Base-by-base conservation (phyloP, 208 protist species). In the Leishmania gerbilli region DNA sequence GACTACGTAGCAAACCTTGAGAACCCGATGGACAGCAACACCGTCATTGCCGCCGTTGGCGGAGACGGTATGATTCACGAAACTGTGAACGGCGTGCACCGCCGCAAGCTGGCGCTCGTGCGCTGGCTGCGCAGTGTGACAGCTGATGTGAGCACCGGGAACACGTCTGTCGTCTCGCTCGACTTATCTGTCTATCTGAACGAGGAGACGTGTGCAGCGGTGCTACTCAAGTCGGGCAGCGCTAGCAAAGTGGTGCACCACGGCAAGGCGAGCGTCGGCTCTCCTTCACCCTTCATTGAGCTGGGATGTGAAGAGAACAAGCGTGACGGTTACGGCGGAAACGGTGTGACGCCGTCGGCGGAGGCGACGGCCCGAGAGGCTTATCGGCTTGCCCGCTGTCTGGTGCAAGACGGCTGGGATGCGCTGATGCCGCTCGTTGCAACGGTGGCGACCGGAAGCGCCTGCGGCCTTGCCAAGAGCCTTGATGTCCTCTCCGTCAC, bases 31-130 rank as follows among this genome's bases (percentile, higher is more conserved):
- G 72, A 85, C 84, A 68, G 55, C 34, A 47, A 85, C 64, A 81
- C 86, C 78, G 94, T 97, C 51, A 85, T 95, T 64, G 88, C 90
- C 3, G 82, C 76, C 74, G 91, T 92, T 37, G 94, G 94, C 51
- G 94, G 94, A 5, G 94, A 97, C 72, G 94, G 94, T 27, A 97
- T 96, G 89, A 76, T 95, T 53, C 84, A 97, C 80, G 94, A 97
- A 86, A 78, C 84, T 11, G 85, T 95, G 37, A 97, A 97, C 79
- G 94, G 94, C 65, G 69, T 97, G 17, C 84, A 94, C 53, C 90
- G 92, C 21, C 85, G 94, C 56, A 88, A 89, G 60, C 60, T 89
- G 27, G 86, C 87, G 19, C 40, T 92, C 11, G n/a, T 93, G 56
- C 71, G 84, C 65, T 74, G 79, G 74, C 74, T 89, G 76, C 80